These are phyloP conservation scores for Ganoderma meredithae DNA, from an alignment of 1,284 basidiomycete genomes.

Conservation along the genomic window DNA sequence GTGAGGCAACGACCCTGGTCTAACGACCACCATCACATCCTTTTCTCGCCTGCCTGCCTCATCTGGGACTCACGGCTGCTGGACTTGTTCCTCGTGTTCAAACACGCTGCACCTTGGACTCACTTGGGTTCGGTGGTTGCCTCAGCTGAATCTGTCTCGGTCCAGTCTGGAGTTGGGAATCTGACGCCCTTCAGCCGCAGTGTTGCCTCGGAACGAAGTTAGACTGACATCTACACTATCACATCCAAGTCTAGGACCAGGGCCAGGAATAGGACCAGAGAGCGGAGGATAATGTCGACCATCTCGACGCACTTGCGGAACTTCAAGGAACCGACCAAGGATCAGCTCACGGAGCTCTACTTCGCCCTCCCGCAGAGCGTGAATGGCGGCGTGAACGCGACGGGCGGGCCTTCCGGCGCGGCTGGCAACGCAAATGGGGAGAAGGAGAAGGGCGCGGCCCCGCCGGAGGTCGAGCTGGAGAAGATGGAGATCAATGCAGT, in stretches of 20 bases:
- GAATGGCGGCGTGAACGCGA: slow-evolving; percentile 18
- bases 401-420: slow-evolving; percentile 14
- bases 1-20: neutral
- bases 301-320: slow-evolving; percentile 87
- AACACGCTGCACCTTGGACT: neutral
- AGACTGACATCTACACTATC: neutral
- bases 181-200: slow-evolving; percentile 1
- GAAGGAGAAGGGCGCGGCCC: slow-evolving; percentile 26
- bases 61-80: neutral
- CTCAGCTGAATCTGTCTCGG: neutral
- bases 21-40: neutral
- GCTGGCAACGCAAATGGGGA: slow-evolving; percentile 38
- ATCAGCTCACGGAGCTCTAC: slow-evolving; percentile 83
- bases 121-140: neutral
- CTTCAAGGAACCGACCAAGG: slow-evolving; percentile 91
- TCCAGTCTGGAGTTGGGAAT: neutral
- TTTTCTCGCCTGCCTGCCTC: neutral
- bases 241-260: neutral
- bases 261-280: neutral
- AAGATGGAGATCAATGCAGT: slow-evolving; percentile 93
- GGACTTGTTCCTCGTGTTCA: slow-evolving; percentile 3
- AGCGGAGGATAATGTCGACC: slow-evolving; percentile 61
- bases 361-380: slow-evolving; percentile 75
- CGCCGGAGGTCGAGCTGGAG: slow-evolving; percentile 53
- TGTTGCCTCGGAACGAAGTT: neutral